Conservation (phyloP, 169 alveolate species). For the Plasmodium berghei region DNA sequence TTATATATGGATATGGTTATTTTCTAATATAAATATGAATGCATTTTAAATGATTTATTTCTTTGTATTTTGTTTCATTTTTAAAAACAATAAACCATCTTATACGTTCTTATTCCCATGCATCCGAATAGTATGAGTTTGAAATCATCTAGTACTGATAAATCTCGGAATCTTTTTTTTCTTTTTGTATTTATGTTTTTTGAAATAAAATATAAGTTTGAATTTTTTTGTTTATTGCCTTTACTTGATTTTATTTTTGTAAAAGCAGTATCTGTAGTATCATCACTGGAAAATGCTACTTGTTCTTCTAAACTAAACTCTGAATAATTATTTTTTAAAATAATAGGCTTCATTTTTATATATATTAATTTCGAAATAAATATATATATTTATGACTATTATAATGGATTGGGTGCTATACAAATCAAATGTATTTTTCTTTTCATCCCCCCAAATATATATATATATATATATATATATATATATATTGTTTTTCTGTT, state of each 20-base stretch:
- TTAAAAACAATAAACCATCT: constrained; percentile 27
- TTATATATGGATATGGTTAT: no score
- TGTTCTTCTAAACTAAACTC: constrained; percentile 27
- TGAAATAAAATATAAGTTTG: background rate
- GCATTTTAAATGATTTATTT: no score
- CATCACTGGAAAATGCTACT: constrained; percentile 60
- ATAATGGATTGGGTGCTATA: no score
- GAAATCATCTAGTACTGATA: constrained; percentile 57
- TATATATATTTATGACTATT: no score
- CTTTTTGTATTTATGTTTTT: constrained; percentile 11
- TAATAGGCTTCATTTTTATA: constrained; percentile 24
- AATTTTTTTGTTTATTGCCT: constrained; percentile 12
- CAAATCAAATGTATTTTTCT: no score
- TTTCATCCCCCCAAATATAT: background rate
- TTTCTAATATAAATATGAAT: no score
- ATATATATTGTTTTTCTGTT: background rate
- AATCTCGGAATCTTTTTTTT: background rate
- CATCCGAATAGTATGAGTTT: constrained; percentile 59
- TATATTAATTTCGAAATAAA: background rate
- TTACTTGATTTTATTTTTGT: constrained; percentile 5
- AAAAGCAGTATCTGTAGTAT: constrained; percentile 39
- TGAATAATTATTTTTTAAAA: constrained; percentile 17
- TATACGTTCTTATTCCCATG: constrained; percentile 69
- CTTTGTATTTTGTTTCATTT: background rate
- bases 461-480: background rate